Percentiles rank a stretch among this genome's conserved stretches.
These are phyloP conservation scores for Phaeosphaeriaceae sp. DNA, from an alignment of 2,329 filamentous ascomycete species.

Conservation along the genomic window DNA sequence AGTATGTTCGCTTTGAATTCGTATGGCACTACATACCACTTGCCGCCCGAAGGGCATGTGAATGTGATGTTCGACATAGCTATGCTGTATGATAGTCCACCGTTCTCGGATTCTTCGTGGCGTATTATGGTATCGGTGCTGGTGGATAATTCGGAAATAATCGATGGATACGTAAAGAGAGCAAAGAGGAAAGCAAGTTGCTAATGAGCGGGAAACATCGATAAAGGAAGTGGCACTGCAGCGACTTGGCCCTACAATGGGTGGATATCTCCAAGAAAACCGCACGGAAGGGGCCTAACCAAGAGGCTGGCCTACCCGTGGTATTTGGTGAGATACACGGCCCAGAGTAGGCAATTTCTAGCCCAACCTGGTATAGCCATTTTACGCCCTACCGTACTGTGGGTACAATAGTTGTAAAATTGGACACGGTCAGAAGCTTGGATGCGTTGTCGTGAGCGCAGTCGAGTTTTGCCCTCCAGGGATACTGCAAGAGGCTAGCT, in stretches of 20 bases:
- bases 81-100: neutral
- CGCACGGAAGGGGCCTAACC: neutral
- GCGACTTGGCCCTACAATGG: slow-evolving; percentile 5
- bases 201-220: slow-evolving; percentile 9
- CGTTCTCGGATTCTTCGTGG: neutral
- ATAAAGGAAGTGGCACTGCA: slow-evolving; percentile 11
- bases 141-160: neutral
- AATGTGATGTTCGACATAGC: slow-evolving; percentile 22
- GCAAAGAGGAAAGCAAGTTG: slow-evolving; percentile 3
- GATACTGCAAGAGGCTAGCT: slow-evolving; percentile 20
- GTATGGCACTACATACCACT: slow-evolving; percentile 23
- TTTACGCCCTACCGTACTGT: slow-evolving; percentile 15
- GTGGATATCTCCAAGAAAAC: neutral
- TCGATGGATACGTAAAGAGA: neutral
- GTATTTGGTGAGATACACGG: neutral
- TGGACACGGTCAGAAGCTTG: slow-evolving; percentile 27
- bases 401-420: slow-evolving; percentile 15
- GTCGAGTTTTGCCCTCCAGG: slow-evolving; percentile 5
- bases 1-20: slow-evolving; percentile 1
- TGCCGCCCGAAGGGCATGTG: slow-evolving; percentile 27
- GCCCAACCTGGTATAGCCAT: slow-evolving; percentile 12
- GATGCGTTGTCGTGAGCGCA: slow-evolving; percentile 15
- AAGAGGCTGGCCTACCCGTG: neutral
- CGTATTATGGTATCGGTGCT: neutral
- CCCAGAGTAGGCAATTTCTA: slow-evolving; percentile 2